These are phyloP conservation scores for Incumbomyces delicatus DNA, from an alignment of 2,329 filamentous ascomycete species.

Conservation along the genomic window DNA sequence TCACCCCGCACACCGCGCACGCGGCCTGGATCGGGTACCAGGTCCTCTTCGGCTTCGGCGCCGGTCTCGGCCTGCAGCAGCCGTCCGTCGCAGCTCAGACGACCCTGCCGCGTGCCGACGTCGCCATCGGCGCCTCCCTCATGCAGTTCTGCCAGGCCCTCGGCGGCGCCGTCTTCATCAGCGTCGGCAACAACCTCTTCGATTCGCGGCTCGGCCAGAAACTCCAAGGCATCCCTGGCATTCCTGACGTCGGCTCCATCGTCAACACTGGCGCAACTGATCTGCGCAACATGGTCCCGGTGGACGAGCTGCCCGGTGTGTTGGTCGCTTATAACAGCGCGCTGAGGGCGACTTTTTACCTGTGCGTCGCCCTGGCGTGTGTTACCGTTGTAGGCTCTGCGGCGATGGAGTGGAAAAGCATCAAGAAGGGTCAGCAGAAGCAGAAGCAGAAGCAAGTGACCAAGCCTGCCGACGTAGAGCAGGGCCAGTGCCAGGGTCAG, in stretches of 20 bases:
- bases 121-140: constrained; percentile 18
- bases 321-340: constrained; percentile 55
- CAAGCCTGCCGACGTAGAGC: no score
- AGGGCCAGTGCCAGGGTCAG: background rate
- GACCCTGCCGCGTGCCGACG: constrained; percentile 21
- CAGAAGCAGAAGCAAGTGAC: background rate
- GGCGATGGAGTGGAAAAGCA: constrained; percentile 55
- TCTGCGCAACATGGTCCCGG: constrained; percentile 44
- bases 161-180: constrained; percentile 16
- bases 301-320: constrained; percentile 43
- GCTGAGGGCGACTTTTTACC: constrained; percentile 50
- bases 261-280: constrained; percentile 15
- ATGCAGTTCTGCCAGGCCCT: constrained; percentile 21
- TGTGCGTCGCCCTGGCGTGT: constrained; percentile 46
- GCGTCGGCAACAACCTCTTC: constrained; percentile 19
- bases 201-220: constrained; percentile 12
- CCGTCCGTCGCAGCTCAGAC: constrained; percentile 17
- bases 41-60: constrained; percentile 18
- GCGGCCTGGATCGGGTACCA: constrained; percentile 22
- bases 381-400: constrained; percentile 46
- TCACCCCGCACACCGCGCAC: constrained; percentile 19
- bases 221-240: constrained; percentile 9
- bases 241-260: constrained; percentile 11
- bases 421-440: constrained; percentile 40
- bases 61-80: constrained; percentile 19